Conservation (phyloP, 176 grass and related monocot genomes). For the Lolium perenne region DNA sequence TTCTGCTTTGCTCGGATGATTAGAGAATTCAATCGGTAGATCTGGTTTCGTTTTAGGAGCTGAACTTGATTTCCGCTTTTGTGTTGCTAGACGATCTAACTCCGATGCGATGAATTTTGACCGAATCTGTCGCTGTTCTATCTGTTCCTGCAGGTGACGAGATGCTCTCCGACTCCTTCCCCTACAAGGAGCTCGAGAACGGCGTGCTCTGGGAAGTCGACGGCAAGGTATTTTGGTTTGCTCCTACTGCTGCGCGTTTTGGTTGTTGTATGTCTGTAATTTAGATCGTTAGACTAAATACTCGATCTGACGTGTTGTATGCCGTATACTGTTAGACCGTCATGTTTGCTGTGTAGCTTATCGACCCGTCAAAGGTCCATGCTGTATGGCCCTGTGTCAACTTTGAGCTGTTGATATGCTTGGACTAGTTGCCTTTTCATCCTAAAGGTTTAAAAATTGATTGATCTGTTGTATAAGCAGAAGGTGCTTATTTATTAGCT, state of each 20-base stretch:
- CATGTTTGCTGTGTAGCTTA: background rate
- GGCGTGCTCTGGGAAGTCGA: slow-evolving; percentile 89
- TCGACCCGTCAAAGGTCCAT: background rate
- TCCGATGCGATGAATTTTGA: background rate
- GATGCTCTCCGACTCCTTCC: slow-evolving; percentile 87
- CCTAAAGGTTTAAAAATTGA: no score
- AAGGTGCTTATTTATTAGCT: no score
- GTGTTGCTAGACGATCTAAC: background rate
- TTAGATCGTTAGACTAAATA: background rate
- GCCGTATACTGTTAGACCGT: background rate
- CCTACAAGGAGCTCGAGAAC: slow-evolving; percentile 70
- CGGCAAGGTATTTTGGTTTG: slow-evolving; percentile 53
- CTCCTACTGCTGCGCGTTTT: background rate
- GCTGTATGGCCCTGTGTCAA: background rate
- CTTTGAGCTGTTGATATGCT: background rate
- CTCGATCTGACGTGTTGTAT: background rate
- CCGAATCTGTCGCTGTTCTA: background rate
- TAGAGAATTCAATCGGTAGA: background rate
- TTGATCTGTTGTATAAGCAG: no score
- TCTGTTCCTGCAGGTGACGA: slow-evolving; percentile 60
- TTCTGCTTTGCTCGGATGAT: background rate
- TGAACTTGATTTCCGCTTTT: background rate
- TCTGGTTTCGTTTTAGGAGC: background rate
- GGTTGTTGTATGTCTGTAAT: background rate
- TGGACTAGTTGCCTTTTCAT: background rate